Base-by-base conservation (phyloP, 169 alveolate species). In the Cryptosporidium bovis region DNA sequence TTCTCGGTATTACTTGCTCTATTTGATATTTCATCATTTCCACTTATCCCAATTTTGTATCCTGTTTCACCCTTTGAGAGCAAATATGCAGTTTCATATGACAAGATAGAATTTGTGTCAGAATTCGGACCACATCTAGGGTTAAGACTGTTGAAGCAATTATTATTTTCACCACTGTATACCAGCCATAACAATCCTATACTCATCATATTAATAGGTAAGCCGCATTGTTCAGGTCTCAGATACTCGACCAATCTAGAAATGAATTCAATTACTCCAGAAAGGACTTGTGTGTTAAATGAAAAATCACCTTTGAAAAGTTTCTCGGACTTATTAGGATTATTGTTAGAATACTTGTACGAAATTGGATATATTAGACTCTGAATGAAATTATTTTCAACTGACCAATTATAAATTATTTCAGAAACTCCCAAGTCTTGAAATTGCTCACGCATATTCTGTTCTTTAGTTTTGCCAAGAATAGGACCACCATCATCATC, bases 171-270 rank as follows among this genome's bases (percentile, higher is more conserved):
- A 0, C 58, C 50, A 13, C 58, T 20, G 44, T 51, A 56, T 55
- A 34, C 12, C 6, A 12, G 16, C 69, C 84, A 71, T n/a, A 27
- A 24, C 33, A 71, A n/a, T 34, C 84, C 69, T 12, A 71, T 34
- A 55, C 69, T 55, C 33, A 67, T 71, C 84, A 71, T 71, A 71
- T 36, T 71, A 33, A 71, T 51, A 20, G 67, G 84, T 7, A 71
- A 71, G 6, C 84, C 84, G 31, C 55, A 36, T 33, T 71, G 84
- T 12, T 71, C 84, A 24, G 84, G 84, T 18, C 33, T 71, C n/a
- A 71, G 5, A 15, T 71, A 71, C 33, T 71, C 84, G 2, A 71
- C 58, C 10, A 71, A 34, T 55, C 84, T 71, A 31, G 51, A 34
- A 18, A 71, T 55, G 58, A 55, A 27, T 18, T 71, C 84, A 27